phyloP scores from a whole-genome alignment of 2,329 filamentous ascomycete genomes.

The Aspergillus latus region DNA sequence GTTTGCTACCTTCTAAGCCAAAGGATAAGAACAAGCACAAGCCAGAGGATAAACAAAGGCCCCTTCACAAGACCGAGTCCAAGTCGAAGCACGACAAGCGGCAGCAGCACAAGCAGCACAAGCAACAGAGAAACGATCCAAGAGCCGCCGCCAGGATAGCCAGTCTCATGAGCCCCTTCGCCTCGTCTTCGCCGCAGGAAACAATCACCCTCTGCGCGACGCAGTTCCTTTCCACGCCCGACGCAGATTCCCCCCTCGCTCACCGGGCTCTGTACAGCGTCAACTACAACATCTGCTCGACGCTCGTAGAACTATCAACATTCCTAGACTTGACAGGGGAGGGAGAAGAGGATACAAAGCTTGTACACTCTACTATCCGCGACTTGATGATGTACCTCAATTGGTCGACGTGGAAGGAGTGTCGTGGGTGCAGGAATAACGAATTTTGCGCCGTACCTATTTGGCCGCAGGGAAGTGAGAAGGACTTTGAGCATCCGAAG shows the following conservation, averaged over 20 bases:
- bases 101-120: not conserved
- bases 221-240: slow-evolving; percentile 33
- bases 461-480: slow-evolving; percentile 58
- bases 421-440: slow-evolving; percentile 52
- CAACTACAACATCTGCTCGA: slow-evolving; percentile 33
- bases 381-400: slow-evolving; percentile 52
- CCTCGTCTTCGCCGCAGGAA: slow-evolving; percentile 31
- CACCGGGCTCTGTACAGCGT: slow-evolving; percentile 30
- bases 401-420: slow-evolving; percentile 62
- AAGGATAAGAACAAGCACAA: not conserved
- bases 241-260: slow-evolving; percentile 21
- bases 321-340: slow-evolving; percentile 7
- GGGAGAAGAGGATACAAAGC: slow-evolving; percentile 18
- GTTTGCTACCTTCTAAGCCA: slow-evolving; percentile 17
- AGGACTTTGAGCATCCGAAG: slow-evolving; percentile 45
- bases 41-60: not conserved
- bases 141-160: not conserved
- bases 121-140: not conserved
- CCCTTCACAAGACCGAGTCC: not conserved
- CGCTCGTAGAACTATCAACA: slow-evolving; percentile 24
- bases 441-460: slow-evolving; percentile 64
- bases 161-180: slow-evolving; percentile 33
- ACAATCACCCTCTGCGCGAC: slow-evolving; percentile 32
- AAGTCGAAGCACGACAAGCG: slow-evolving; percentile 27
- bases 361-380: slow-evolving; percentile 33